These are phyloP conservation scores for Hypoxylon rickii DNA, from an alignment of 495 filamentous ascomycete species.

Conservation along the genomic window DNA sequence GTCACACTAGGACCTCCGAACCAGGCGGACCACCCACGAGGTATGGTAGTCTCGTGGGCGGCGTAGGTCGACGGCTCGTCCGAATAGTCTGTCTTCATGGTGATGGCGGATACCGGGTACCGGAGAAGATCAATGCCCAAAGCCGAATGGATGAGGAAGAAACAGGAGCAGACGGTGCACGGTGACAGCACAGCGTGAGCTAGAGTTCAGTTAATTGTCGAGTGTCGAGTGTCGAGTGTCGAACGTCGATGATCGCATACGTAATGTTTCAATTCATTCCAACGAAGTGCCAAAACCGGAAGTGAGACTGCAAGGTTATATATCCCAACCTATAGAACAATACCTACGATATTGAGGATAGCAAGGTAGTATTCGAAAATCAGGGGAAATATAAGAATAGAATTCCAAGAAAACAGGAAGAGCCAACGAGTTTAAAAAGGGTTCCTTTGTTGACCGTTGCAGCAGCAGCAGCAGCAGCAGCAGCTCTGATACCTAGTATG, in stretches of 20 bases:
- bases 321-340: too few species aligned
- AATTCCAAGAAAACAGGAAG: neutral
- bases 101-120: neutral
- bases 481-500: too few species aligned
- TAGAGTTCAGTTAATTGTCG: neutral
- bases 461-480: too few species aligned
- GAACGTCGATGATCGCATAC: neutral
- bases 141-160: neutral
- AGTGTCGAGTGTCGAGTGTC: neutral
- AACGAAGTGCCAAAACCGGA: neutral
- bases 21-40: constrained; percentile 37
- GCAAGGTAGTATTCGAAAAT: neutral
- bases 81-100: constrained; percentile 33
- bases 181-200: too few species aligned
- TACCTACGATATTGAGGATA: too few species aligned
- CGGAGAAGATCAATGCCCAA: neutral
- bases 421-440: constrained; percentile 5
- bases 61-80: constrained; percentile 22
- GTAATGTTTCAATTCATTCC: neutral
- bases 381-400: neutral
- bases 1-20: constrained; percentile 44
- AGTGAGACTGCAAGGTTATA: too few species aligned
- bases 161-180: neutral
- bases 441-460: neutral
- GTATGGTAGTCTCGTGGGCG: constrained; percentile 6